A percentile compares a stretch with the other conserved stretches of the same genome.
phyloP scores from a whole-genome alignment of 257 asterid genomes.

The Hygrophila difformis region DNA sequence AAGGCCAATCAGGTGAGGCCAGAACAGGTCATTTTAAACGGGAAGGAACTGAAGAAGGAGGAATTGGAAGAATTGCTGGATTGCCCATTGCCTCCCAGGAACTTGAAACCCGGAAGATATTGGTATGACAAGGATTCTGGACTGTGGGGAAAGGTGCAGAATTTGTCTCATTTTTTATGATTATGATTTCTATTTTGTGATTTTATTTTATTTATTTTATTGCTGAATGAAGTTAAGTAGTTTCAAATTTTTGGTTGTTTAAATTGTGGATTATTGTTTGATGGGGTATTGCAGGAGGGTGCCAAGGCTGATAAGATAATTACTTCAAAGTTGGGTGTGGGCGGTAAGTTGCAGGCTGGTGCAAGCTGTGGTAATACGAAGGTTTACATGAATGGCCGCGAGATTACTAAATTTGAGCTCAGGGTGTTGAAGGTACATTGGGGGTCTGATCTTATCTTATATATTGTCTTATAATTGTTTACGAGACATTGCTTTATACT shows the following conservation, averaged over 20 bases:
- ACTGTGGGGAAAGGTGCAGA: conserved; percentile 72
- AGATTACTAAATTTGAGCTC: conserved; percentile 61
- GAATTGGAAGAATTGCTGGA: conserved; percentile 48
- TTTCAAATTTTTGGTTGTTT: background rate
- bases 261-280: conserved; percentile 9
- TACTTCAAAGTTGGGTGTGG: conserved; percentile 47
- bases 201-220: too few relatives aligned
- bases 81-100: conserved; percentile 37
- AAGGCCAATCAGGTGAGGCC: conserved; percentile 54
- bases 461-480: background rate
- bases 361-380: conserved; percentile 60
- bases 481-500: background rate
- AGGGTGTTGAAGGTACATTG: conserved; percentile 50
- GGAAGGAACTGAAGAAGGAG: conserved; percentile 39
- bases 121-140: conserved; percentile 84
- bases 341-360: conserved; percentile 49
- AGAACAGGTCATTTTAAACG: conserved; percentile 50
- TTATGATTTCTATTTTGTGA: background rate
- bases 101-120: conserved; percentile 56
- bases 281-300: conserved; percentile 44
- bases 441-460: background rate
- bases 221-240: too few relatives aligned
- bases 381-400: conserved; percentile 66
- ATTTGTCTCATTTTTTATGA: background rate
- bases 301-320: conserved; percentile 49